Base-by-base conservation (phyloP, 179 eudicot species). In the Nepenthes alata region DNA sequence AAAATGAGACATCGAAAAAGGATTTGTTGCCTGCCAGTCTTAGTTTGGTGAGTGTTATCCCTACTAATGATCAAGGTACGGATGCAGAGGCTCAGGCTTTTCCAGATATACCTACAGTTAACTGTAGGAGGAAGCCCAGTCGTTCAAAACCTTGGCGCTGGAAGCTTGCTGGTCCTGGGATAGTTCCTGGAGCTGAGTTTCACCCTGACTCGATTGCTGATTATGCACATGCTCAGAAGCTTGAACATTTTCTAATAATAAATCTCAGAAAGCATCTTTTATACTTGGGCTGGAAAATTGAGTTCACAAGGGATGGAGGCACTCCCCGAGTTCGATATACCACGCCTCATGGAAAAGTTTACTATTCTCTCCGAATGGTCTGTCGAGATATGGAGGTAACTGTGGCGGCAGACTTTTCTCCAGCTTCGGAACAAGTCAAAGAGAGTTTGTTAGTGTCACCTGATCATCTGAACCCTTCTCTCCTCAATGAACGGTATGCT, bases 201-300 rank as follows among this genome's bases (percentile, higher is more conserved):
- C 68, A 70, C 72, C 85, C 91, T 3, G 62, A 69, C 53, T 80
- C 86, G n/a, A 54, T 91, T 36, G 38, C 44, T 44, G 69, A 62
- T 14, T 83, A 72, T 64, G 5, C 11, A 11, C 49, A 14, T 12
- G 12, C 35, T 8, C 35, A 65, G 12, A 37, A 37, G 50, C 64
- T 58, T 45, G 15, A 2, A 47, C 0, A 3, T 66, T 0, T 11
- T 5, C 2, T 55, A 57, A 57, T 70, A 39, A 41, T 38, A 8
- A 68, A 53, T 3, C 53, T 67, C 37, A 77, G 80, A 73, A 67
- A 72, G 47, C 89, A 91, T 78, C 78, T 89, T 53, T 36, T 64
- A 8, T 77, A 15, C 66, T 13, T 89, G 65, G 91, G 88, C 49
- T 91, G 95, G 89, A 77, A 72, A 70, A 62, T 86, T 55, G 80